These are phyloP conservation scores for Dendrobium officinale DNA, from an alignment of 106 monocot genomes.

Conservation along the genomic window DNA sequence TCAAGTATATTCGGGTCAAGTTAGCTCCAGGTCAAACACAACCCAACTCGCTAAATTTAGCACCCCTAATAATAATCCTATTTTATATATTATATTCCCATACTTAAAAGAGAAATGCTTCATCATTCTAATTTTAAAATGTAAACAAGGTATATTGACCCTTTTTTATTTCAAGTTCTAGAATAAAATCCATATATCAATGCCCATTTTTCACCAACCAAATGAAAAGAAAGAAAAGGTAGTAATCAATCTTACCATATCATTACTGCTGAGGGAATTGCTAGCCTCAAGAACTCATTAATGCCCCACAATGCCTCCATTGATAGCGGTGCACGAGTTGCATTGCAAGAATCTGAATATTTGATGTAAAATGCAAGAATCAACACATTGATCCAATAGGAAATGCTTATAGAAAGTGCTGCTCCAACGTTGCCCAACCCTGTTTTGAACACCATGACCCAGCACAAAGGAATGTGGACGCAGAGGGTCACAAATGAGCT, in stretches of 20 bases:
- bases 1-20: too few relatives aligned
- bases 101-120: too few relatives aligned
- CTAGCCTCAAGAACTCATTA: slow-evolving; percentile 38
- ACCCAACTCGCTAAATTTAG: too few relatives aligned
- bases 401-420: slow-evolving; percentile 60
- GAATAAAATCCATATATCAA: neutral
- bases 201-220: neutral
- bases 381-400: slow-evolving; percentile 56
- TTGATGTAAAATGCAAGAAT: slow-evolving; percentile 59
- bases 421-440: slow-evolving; percentile 59
- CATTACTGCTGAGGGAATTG: slow-evolving; percentile 65
- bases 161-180: neutral
- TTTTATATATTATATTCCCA: too few relatives aligned
- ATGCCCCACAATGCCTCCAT: slow-evolving; percentile 46
- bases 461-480: slow-evolving; percentile 61
- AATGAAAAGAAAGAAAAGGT: neutral
- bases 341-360: slow-evolving; percentile 45
- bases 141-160: too few relatives aligned
- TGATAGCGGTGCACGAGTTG: slow-evolving; percentile 43
- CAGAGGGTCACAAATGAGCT: slow-evolving; percentile 28
- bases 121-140: too few relatives aligned
- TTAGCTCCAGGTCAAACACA: too few relatives aligned
- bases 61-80: too few relatives aligned
- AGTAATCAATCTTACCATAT: slow-evolving; percentile 37
- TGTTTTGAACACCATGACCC: slow-evolving; percentile 59